phyloP scores from a whole-genome alignment of 2,329 filamentous ascomycete genomes.

The Anthostomella pinea region DNA sequence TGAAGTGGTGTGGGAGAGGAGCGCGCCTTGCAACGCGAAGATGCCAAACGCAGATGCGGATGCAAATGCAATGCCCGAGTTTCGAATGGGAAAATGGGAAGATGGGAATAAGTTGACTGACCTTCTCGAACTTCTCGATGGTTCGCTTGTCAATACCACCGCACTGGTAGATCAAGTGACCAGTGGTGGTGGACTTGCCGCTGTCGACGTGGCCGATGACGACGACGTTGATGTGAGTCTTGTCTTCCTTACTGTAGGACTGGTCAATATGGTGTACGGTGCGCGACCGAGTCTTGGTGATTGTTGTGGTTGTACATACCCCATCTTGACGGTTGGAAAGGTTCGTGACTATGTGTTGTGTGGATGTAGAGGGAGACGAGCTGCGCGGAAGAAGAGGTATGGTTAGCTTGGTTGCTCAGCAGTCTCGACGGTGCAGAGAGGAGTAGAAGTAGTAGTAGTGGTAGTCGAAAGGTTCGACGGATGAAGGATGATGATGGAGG shows the following conservation, averaged over 20 bases:
- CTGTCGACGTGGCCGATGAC: conserved; percentile 65
- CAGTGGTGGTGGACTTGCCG: conserved; percentile 60
- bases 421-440: too few species aligned
- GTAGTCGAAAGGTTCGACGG: too few species aligned
- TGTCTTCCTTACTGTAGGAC: conserved; percentile 81
- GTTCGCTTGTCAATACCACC: conserved; percentile 99
- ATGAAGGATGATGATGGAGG: too few species aligned
- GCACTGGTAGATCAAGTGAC: conserved; percentile 99
- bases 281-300: conserved; percentile 7
- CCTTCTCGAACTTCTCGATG: conserved; percentile 99
- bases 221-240: conserved; percentile 96
- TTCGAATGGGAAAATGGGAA: too few species aligned
- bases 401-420: too few species aligned
- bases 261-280: conserved; percentile 5
- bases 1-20: conserved; percentile 5
- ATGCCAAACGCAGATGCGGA: too few species aligned
- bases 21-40: too few species aligned
- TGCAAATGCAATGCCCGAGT: too few species aligned
- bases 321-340: conserved; percentile 35
- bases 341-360: conserved; percentile 12
- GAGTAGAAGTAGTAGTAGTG: too few species aligned
- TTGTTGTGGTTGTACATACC: conserved; percentile 27
- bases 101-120: conserved; percentile 45
- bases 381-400: conserved; percentile 1
- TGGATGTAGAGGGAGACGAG: conserved; percentile 14